Base-by-base conservation (phyloP, 257 asterid species). In the Pogostemon cablin region DNA sequence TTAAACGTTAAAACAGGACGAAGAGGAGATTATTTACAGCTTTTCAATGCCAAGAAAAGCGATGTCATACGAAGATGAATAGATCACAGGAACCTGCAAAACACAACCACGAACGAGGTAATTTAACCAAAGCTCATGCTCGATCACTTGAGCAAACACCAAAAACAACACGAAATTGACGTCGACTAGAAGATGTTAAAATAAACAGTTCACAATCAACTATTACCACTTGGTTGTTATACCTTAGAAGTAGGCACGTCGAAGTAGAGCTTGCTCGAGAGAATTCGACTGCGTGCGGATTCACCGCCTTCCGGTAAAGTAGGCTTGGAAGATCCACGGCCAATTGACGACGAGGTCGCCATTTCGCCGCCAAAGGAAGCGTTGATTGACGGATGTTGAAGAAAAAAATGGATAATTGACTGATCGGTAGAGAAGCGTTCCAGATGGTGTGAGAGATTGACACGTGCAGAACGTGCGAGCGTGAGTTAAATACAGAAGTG, bases 41-140 rank as follows among this genome's bases (percentile, higher is more conserved):
- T 93, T 91, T 68, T 93, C 97, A 9, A 93, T 84, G 67, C 99
- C 99, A 42, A 89, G 79, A 75, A 93, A 91, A 9, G 96, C 43
- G 52, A 93, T 91, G 63, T 93, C 91, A 57, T 93, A 93, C 1
- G 92, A 85, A 65, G 96, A 68, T 10, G 99, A 87, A 77, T 91
- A 87, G 58, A 93, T 88, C 9, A 93, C 47, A 6, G 99, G 97
- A 78, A 86, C 96, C 99, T 93, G 52, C 42, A 39, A 67, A 55
- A 10, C 10, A 38, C 49, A 52, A 55, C 4, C 12, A 46, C 48
- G 61, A 72, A 7, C 65, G 43, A 62, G 11, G 73, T 65, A 60
- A 77, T 61, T 53, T 4, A 59, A 47, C 65, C 44, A 9, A 75
- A 66, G 12, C 46, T n/a, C 61, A 59, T 17, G 34, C 69, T 65